A percentile compares a stretch with the other conserved stretches of the same genome.
These are phyloP conservation scores for Remersonia thermophila DNA, from an alignment of 2,329 filamentous ascomycete genomes.

Conservation along the genomic window DNA sequence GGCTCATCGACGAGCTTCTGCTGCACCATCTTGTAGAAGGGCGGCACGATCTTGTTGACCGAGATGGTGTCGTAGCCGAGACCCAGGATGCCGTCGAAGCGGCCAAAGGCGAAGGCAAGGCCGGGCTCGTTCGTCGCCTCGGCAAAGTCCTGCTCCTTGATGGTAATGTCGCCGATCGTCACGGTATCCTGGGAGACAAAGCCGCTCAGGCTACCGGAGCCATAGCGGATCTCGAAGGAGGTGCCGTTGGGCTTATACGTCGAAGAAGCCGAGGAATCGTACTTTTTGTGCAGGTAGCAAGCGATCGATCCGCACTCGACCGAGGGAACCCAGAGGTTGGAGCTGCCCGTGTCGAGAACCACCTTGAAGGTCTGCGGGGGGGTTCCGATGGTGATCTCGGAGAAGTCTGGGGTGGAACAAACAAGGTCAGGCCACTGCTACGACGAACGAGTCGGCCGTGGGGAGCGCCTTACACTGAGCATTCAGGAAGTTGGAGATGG, in stretches of 20 bases:
- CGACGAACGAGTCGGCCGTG: background rate
- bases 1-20: conserved; percentile 83
- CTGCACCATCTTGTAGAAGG: conserved; percentile 92
- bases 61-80: conserved; percentile 91
- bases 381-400: conserved; percentile 83
- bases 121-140: conserved; percentile 94
- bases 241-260: conserved; percentile 91
- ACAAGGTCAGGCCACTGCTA: conserved; percentile 2
- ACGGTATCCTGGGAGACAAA: conserved; percentile 85
- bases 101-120: conserved; percentile 91
- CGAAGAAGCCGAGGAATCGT: conserved; percentile 79
- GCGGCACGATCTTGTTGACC: conserved; percentile 89
- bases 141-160: conserved; percentile 87
- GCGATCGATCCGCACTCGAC: conserved; percentile 85
- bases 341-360: conserved; percentile 94
- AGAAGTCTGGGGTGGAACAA: conserved; percentile 60
- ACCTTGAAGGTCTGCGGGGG: conserved; percentile 97
- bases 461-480: conserved; percentile 68
- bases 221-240: conserved; percentile 86
- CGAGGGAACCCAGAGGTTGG: conserved; percentile 97
- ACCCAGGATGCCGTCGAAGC: conserved; percentile 93
- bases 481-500: conserved; percentile 95
- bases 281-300: conserved; percentile 95
- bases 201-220: conserved; percentile 84
- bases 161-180: conserved; percentile 74